Conservation (phyloP, 2,329 filamentous ascomycete species). For the Aaosphaeria arxii region DNA sequence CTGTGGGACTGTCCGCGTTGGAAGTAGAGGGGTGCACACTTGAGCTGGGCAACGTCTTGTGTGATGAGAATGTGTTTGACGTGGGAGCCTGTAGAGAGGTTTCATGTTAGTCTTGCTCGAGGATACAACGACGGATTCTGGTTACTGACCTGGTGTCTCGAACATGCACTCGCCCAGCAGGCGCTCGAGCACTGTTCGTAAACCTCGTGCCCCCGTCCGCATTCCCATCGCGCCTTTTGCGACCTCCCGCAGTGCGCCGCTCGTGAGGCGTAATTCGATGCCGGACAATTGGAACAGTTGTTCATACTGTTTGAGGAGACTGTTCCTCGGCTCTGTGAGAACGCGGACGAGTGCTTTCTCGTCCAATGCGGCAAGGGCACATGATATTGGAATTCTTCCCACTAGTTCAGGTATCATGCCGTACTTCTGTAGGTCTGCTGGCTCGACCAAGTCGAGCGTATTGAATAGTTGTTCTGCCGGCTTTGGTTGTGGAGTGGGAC, state of each 20-base stretch:
- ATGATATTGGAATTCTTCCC: conserved; percentile 88
- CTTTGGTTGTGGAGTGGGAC: conserved; percentile 9
- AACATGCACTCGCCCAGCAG: conserved; percentile 47
- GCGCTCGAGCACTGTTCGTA: conserved; percentile 49
- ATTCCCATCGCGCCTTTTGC: conserved; percentile 67
- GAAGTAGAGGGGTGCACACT: conserved; percentile 43
- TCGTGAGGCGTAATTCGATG: conserved; percentile 78
- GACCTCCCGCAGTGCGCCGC: conserved; percentile 74
- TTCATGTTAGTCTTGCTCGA: neutral
- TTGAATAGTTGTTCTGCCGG: conserved; percentile 43
- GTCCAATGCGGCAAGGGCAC: conserved; percentile 75
- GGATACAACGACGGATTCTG: neutral
- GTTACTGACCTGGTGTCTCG: conserved; percentile 41
- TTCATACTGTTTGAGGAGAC: conserved; percentile 82
- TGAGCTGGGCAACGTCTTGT: conserved; percentile 43
- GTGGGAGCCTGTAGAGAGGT: conserved; percentile 29
- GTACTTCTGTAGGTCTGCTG: conserved; percentile 75
- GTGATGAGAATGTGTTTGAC: conserved; percentile 47
- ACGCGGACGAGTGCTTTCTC: conserved; percentile 73
- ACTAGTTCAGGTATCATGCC: conserved; percentile 95
- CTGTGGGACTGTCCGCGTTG: conserved; percentile 39
- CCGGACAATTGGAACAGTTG: conserved; percentile 80
- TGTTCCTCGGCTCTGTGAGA: conserved; percentile 88
- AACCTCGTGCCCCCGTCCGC: conserved; percentile 64
- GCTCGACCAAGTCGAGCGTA: conserved; percentile 68